Evolutionary conservation across 148 eudicot species (phyloP), one percentile per base, ranked within the genome.

Genomic region (Vaccinium vitisidaea): DNA sequence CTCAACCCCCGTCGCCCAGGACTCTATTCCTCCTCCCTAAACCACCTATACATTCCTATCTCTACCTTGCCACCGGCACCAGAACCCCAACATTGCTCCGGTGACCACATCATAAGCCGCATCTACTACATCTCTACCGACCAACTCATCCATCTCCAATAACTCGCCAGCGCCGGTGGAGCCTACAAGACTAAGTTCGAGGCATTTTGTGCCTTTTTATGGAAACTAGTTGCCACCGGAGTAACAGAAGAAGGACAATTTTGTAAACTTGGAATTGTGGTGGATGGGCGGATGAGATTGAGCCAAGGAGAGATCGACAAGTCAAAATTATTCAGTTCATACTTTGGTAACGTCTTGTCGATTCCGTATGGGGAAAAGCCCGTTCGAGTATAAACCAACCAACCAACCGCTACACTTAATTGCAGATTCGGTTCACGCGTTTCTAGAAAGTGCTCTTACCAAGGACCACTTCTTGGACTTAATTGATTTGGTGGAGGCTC

Each of bases 311-410:
- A 88, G 25, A 54, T 71, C 55, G 81, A 81, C 5, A 77, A 86
- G 65, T 65, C 71, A 0, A 65, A 86, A 46, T 15, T 82, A 9
- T 81, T 85, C n/a, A 13, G 6, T 50, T 63, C 84, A 0, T 92
- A 94, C 80, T 94, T 92, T 36, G 97, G 93, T 43, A 92, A 92
- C 16, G 95, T 94, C 2, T 25, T 92, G 7, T 91, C 95, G 0
- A 84, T 94, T 43, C 73, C 73, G 5, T 67, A 25, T 1, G 73
- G 36, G 15, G 36, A 67, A 67, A 67, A 25, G 36, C 36, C 80
- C 94, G 3, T 94, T 80, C 77, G 94, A 91, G 21, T 87, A 90
- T 50, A 84, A 84, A 77, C 87, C 30, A 84, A 77, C 87, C 30
- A 55, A 59, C 86, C 19, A 61, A 23, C 84, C 96, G 69, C 49